Evolutionary conservation across 176 grass and related monocot genomes (phyloP), one percentile per base, ranked within the genome.

Genomic region (Oryza rufipogon): DNA sequence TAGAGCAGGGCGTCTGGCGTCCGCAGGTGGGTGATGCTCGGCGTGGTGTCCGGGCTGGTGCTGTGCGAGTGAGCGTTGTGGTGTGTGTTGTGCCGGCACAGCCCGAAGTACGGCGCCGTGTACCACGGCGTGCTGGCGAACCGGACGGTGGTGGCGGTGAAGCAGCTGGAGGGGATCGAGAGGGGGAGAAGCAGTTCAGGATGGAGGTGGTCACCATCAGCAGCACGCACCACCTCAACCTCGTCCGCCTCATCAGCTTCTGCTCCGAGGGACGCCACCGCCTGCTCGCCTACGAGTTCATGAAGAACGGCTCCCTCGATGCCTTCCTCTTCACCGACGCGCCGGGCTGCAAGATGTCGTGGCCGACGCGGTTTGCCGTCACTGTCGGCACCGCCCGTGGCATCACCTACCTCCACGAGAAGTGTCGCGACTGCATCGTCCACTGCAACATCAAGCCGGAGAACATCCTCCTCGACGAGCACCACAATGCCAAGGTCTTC

Each of bases 161-260:
- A 99, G 85, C 91, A 88, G 71, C 96, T 99, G 64, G 96, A 99
- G 22, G 96, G 96, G 80, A 99, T 99, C 41, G 96, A 99, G 85
- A 99, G 72, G 96, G 96, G 22, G 93, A 99, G 89, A 99, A 99
- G 89, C 96, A 99, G 83, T 99, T 99, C 88, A 39, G 96, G 76
- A 99, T 99, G 96, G 96, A 99, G 89, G 96, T 99, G 64, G 96
- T 93, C 17, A 94, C 96, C 73, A 99, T 99, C 58, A 99, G 96
- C 88, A 94, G 96, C 89, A 99, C 96, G 70, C 96, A 99, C 78
- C 96, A 99, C 80, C 86, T 99, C 76, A 99, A 99, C 73, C 87
- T 99, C 5, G 93, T 99, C 22, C 83, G 96, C 11, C 87, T 99
- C 45, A 94, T 99, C n/a, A 93, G 96, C 48, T 99, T 99, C 75